Conservation (phyloP, 2,329 filamentous ascomycete genomes). For the Knufia fluminis region DNA sequence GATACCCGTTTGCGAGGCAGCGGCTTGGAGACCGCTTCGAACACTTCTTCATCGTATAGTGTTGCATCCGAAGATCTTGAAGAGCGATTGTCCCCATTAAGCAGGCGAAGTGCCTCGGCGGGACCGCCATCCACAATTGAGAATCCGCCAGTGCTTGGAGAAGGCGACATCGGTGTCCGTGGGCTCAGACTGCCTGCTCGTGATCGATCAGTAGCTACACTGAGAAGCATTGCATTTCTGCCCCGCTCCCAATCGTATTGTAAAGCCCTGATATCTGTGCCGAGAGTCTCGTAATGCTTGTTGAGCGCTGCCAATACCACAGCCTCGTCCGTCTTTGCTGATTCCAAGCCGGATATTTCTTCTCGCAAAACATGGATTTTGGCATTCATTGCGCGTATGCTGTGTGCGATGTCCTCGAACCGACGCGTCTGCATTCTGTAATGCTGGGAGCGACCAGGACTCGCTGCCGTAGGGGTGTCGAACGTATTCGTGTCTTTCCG, state of each 20-base stretch:
- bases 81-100: conserved; percentile 58
- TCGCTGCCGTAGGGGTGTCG: not conserved
- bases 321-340: conserved; percentile 54
- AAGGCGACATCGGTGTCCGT: conserved; percentile 35
- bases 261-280: conserved; percentile 69
- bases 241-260: conserved; percentile 82
- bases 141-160: conserved; percentile 36
- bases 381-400: conserved; percentile 83
- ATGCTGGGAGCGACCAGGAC: conserved; percentile 53
- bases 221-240: conserved; percentile 69
- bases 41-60: conserved; percentile 63
- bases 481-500: not conserved
- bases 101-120: conserved; percentile 62
- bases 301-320: conserved; percentile 73
- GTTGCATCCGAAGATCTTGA: conserved; percentile 31
- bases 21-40: conserved; percentile 78
- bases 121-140: conserved; percentile 48
- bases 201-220: conserved; percentile 46
- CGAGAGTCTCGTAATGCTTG: conserved; percentile 90
- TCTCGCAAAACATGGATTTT: conserved; percentile 89
- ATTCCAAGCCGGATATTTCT: conserved; percentile 63
- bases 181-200: conserved; percentile 18
- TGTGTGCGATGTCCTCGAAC: conserved; percentile 77
- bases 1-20: conserved; percentile 55
- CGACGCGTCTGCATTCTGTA: conserved; percentile 81